Percentiles rank a stretch among this genome's conserved stretches.
Conservation (phyloP, 139 green algal genomes). For the Chlorella sp. region DNA sequence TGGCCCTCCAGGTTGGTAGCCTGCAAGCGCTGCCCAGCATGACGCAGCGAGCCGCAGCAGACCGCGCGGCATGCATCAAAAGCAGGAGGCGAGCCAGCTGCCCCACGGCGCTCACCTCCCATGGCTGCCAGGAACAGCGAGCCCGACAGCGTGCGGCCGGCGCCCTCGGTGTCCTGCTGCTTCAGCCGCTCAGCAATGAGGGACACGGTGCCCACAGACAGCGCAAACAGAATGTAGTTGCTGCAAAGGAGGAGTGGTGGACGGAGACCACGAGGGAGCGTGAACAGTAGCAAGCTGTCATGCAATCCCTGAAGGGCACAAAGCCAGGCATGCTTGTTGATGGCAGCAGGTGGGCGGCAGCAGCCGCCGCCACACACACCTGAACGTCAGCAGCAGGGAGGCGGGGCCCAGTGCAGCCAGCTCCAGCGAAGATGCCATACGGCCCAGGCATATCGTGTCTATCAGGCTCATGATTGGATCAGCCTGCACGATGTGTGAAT, state of each 20-base stretch:
- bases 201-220: slow-evolving; percentile 60
- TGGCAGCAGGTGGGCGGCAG: too few relatives aligned
- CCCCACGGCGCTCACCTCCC: too few relatives aligned
- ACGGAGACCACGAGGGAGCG: too few relatives aligned
- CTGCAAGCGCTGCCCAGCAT: too few relatives aligned
- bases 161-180: not conserved
- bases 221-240: slow-evolving; percentile 69
- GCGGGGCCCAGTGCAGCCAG: slow-evolving; percentile 81
- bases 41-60: too few relatives aligned
- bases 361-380: too few relatives aligned
- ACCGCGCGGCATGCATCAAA: too few relatives aligned
- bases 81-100: too few relatives aligned
- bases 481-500: not conserved
- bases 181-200: slow-evolving; percentile 37
- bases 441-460: slow-evolving; percentile 79
- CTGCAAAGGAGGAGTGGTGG: not conserved
- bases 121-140: slow-evolving; percentile 28
- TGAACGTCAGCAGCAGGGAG: slow-evolving; percentile 79
- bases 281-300: too few relatives aligned
- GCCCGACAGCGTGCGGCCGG: slow-evolving; percentile 4
- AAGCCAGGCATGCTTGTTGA: too few relatives aligned
- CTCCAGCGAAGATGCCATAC: slow-evolving; percentile 53
- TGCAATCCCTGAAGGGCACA: too few relatives aligned
- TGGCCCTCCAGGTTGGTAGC: too few relatives aligned
- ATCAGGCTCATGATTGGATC: slow-evolving; percentile 77